Percentiles rank a stretch among this genome's conserved stretches.
Evolutionary conservation across 148 eudicot species (phyloP).

Genomic region (Rhododendron kiyosumense): DNA sequence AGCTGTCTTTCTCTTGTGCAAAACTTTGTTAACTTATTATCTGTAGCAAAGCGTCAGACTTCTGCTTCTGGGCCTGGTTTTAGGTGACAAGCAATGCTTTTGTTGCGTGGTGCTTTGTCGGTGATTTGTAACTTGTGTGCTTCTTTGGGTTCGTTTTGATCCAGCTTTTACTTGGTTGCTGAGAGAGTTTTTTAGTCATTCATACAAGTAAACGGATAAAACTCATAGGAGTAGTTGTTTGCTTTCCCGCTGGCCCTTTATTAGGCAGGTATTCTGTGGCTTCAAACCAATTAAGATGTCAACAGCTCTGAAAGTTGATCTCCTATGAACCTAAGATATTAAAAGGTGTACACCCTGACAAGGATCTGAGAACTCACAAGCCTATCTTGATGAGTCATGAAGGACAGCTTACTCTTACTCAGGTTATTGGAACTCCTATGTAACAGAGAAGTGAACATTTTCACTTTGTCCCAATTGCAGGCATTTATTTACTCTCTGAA

Average conservation of each 20-base stretch:
- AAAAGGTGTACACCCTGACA: not conserved
- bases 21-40: not conserved
- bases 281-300: not conserved
- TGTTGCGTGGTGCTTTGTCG: not conserved
- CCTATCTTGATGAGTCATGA: not conserved
- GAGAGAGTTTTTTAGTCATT: not conserved
- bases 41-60: not conserved
- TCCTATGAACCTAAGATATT: not conserved
- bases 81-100: not conserved
- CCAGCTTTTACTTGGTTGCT: conserved; percentile 1
- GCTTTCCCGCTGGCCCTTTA: not conserved
- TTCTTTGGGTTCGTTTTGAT: not conserved
- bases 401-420: not conserved
- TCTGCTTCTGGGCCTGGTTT: conserved; percentile 4
- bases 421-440: not conserved
- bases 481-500: conserved; percentile 68
- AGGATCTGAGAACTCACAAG: not conserved
- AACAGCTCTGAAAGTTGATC: not conserved
- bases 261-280: not conserved
- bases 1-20: not conserved
- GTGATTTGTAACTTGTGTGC: not conserved
- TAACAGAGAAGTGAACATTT: not conserved
- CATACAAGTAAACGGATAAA: not conserved
- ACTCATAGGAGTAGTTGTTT: not conserved
- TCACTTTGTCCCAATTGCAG: conserved; percentile 33